Conservation (phyloP, 176 grass and related monocot species). For the Pontederia paniculata region DNA sequence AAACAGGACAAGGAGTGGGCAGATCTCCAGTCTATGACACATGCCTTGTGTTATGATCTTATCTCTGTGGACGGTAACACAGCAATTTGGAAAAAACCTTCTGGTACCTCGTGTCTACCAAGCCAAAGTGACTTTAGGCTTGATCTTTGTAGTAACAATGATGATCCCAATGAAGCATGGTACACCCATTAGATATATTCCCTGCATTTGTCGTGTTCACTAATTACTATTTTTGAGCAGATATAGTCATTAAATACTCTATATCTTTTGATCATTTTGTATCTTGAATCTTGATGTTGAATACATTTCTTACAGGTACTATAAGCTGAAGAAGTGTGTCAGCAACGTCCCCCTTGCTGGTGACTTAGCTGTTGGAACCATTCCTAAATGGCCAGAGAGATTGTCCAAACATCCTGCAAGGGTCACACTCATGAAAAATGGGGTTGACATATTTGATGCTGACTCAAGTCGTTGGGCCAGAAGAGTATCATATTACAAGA, state of each 20-base stretch:
- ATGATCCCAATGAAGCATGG: constrained; percentile 91
- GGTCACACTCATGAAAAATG: constrained; percentile 45
- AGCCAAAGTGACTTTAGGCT: constrained; percentile 50
- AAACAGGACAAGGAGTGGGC: constrained; percentile 87
- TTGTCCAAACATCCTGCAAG: constrained; percentile 45
- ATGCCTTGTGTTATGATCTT: constrained; percentile 61
- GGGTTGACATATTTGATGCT: constrained; percentile 52
- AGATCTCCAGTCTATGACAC: constrained; percentile 52
- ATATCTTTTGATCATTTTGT: neutral
- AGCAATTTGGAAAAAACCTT: constrained; percentile 85
- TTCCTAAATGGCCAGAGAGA: constrained; percentile 71
- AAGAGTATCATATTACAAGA: constrained; percentile 74
- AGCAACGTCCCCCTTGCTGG: constrained; percentile 34
- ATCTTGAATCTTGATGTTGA: neutral
- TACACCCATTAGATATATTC: constrained; percentile 21
- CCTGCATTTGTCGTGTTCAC: neutral
- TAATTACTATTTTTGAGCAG: too few species aligned
- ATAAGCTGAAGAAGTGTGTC: constrained; percentile 74
- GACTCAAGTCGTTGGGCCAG: constrained; percentile 60
- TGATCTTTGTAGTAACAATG: constrained; percentile 44
- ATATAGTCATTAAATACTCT: too few species aligned
- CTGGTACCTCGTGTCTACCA: constrained; percentile 40
- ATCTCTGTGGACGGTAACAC: constrained; percentile 72
- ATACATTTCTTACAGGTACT: constrained; percentile 48
- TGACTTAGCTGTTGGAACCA: constrained; percentile 52